Evolutionary conservation across 805 yeast genomes (phyloP), one percentile per base, ranked within the genome.

Genomic region (Ogataea wickerhamii): DNA sequence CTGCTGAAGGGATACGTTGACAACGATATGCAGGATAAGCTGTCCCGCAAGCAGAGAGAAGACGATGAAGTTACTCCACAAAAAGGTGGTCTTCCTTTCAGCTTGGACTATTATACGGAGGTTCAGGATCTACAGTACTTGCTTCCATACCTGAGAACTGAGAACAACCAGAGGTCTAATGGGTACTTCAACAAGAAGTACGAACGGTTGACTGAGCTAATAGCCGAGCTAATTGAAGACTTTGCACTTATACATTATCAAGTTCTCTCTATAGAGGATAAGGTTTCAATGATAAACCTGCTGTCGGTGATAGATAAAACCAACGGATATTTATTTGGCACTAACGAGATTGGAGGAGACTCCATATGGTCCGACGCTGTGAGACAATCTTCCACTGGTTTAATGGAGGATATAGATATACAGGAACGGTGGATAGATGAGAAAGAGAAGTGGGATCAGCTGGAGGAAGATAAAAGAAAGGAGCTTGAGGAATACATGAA

Each of bases 351-450:
- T 6, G 96, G 97, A 2, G 98, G 98, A n/a, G 99, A 93, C 56
- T 77, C 91, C 0, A 79, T 93, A 2, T 93, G 98, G 98, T 85
- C 88, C n/a, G 96, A 91, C 51, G 96, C 96, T 0, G 75, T 91
- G 0, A 71, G 98, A 47, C 87, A 85, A 37, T 59, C 64, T 3
- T 81, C 89, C 27, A 37, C 56, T 48, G 79, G 85, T 8, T 61
- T 70, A 32, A 59, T 71, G 30, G 78, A 67, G 32, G 75, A 73
- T 12, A 66, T 77, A 5, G 96, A 89, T 57, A 76, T 87, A 4
- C 98, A 93, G 50, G 98, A 93, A 48, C 71, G 99, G 43, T 93
- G 98, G 98, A 75, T 93, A 8, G 96, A 87, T 41, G 71, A 80
- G 48, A 93, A 89, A 57, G 82, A 75, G 19, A 67, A 66, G 34